Evolutionary conservation across 2,329 filamentous ascomycete species (phyloP).

Genomic region (Colletotrichum agaves): DNA sequence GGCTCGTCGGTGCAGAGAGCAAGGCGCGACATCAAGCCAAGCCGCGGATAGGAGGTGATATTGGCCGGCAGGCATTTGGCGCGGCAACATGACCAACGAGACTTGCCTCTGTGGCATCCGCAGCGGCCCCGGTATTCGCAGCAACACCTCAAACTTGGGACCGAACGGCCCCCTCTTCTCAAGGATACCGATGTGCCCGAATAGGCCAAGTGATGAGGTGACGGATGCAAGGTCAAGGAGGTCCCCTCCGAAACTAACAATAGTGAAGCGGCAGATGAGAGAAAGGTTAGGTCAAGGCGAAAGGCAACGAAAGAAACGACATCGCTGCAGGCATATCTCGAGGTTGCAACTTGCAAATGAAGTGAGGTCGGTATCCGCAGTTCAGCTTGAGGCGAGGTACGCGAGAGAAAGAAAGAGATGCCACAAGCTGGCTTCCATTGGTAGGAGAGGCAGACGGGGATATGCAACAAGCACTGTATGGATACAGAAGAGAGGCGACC

Average conservation of each 20-base stretch:
- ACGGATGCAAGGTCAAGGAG: background rate
- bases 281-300: background rate
- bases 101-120: background rate
- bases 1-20: background rate
- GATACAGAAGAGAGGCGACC: no score
- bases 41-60: background rate
- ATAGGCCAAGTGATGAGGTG: background rate
- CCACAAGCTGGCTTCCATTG: no score
- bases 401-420: no score
- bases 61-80: constrained; percentile 9
- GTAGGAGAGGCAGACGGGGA: no score
- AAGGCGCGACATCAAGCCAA: background rate
- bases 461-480: no score
- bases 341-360: background rate
- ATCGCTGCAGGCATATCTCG: background rate
- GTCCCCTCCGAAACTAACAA: background rate
- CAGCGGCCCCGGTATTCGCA: background rate
- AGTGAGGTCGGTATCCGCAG: background rate
- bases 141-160: constrained; percentile 4
- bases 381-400: background rate
- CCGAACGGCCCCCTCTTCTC: constrained; percentile 2
- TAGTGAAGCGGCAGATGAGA: background rate
- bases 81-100: background rate
- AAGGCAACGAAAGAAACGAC: background rate
- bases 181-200: background rate